phyloP scores from a whole-genome alignment of 2,329 filamentous ascomycete genomes.

The Claviceps arundinis region DNA sequence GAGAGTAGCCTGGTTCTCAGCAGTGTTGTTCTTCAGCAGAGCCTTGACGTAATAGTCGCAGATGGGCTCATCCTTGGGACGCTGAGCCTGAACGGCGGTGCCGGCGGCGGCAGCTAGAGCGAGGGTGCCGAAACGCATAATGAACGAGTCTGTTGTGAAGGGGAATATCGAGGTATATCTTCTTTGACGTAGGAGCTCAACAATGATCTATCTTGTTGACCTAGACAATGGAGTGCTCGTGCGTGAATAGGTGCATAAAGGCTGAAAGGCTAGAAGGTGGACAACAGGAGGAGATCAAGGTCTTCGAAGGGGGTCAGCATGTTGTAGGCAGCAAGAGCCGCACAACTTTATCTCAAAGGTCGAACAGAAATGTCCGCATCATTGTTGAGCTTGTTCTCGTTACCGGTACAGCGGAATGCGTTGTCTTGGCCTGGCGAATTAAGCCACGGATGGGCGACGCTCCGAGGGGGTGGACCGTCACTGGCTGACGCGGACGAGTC shows the following conservation, averaged over 20 bases:
- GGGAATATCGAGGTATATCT: too few relatives aligned
- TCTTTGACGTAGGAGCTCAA: too few relatives aligned
- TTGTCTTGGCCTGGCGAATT: slow-evolving; percentile 1
- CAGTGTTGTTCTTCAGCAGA: slow-evolving; percentile 45
- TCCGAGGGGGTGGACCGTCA: not conserved
- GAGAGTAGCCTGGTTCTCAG: slow-evolving; percentile 41
- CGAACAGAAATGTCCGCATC: not conserved
- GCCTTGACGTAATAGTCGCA: slow-evolving; percentile 52
- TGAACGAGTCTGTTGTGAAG: not conserved
- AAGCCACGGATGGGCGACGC: not conserved
- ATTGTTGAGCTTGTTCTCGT: not conserved
- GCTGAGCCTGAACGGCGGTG: slow-evolving; percentile 24
- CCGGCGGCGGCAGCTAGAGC: slow-evolving; percentile 11
- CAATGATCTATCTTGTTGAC: too few relatives aligned
- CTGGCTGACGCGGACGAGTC: too few relatives aligned
- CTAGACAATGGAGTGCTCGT: too few relatives aligned
- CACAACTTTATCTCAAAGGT: not conserved
- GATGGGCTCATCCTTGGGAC: slow-evolving; percentile 35
- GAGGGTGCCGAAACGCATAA: slow-evolving; percentile 13
- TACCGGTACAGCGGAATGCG: not conserved
- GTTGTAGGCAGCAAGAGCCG: not conserved
- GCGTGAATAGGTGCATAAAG: too few relatives aligned
- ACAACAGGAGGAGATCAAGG: too few relatives aligned
- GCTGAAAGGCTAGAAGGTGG: too few relatives aligned
- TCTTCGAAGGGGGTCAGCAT: too few relatives aligned